phyloP scores from a whole-genome alignment of 116 monocot genomes.

The Phalaenopsis hybrid region DNA sequence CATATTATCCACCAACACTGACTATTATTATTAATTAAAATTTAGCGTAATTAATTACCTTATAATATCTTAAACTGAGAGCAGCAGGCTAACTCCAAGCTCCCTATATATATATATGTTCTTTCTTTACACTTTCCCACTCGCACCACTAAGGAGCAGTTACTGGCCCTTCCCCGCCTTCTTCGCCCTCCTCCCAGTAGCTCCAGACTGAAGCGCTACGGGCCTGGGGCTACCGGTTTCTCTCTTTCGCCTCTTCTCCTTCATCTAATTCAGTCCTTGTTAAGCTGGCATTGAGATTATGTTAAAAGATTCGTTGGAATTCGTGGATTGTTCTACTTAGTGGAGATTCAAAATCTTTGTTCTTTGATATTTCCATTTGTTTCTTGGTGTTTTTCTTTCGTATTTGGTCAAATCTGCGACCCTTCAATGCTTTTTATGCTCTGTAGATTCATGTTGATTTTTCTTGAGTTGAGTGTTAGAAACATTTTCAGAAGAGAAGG shows the following conservation, averaged over 20 bases:
- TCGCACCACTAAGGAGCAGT: neutral
- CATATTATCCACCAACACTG: no score
- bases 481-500: no score
- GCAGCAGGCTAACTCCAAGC: neutral
- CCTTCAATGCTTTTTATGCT: neutral
- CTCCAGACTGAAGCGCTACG: neutral
- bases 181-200: neutral
- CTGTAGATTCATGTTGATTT: neutral
- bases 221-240: neutral
- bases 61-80: no score
- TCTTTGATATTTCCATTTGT: neutral
- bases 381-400: neutral
- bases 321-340: no score
- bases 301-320: neutral
- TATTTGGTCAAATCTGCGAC: neutral
- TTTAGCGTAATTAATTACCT: no score
- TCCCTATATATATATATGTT: neutral
- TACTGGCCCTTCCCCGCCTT: neutral
- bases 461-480: neutral
- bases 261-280: neutral
- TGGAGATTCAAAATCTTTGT: neutral
- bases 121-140: neutral
- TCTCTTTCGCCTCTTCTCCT: neutral
- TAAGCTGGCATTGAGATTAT: neutral
- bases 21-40: no score